These are phyloP conservation scores for Starmera stellimalicola DNA, from an alignment of 1,139 yeast genomes.

Conservation along the genomic window DNA sequence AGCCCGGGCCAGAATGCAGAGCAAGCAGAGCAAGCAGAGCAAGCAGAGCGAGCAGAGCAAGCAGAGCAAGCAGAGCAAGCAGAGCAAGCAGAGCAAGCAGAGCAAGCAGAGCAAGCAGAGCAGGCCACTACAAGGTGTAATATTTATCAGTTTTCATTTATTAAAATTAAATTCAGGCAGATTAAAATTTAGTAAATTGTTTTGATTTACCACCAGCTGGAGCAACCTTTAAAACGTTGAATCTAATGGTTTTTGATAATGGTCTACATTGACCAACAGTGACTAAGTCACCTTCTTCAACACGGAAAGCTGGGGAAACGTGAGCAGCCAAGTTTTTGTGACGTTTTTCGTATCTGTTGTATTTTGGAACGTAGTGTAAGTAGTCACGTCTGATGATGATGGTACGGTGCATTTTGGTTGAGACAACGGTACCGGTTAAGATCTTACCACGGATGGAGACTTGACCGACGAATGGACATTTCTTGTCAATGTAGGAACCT, in stretches of 20 bases:
- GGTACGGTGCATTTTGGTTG: constrained; percentile 99
- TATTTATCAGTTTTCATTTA: no score
- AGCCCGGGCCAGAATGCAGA: no score
- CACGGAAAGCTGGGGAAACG: constrained; percentile 99
- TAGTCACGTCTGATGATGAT: constrained; percentile 99
- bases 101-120: no score
- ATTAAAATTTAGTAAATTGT: constrained; percentile 92
- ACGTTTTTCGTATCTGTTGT: constrained; percentile 99
- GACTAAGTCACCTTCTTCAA: constrained; percentile 96
- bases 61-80: no score
- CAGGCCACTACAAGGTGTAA: no score
- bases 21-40: no score
- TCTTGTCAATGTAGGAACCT: constrained; percentile 99
- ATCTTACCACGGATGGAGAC: constrained; percentile 99
- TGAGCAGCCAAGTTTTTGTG: constrained; percentile 99
- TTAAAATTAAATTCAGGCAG: constrained; percentile 5
- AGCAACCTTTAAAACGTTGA: constrained; percentile 96
- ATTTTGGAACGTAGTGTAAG: constrained; percentile 99
- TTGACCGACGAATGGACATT: constrained; percentile 97
- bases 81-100: no score
- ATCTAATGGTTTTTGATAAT: constrained; percentile 98
- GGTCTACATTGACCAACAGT: constrained; percentile 99
- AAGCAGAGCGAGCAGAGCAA: no score
- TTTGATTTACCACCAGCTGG: constrained; percentile 80
- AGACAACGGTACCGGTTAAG: constrained; percentile 96